These are phyloP conservation scores for Raphanus sativus DNA, from an alignment of 345 rosid genomes.

Conservation along the genomic window DNA sequence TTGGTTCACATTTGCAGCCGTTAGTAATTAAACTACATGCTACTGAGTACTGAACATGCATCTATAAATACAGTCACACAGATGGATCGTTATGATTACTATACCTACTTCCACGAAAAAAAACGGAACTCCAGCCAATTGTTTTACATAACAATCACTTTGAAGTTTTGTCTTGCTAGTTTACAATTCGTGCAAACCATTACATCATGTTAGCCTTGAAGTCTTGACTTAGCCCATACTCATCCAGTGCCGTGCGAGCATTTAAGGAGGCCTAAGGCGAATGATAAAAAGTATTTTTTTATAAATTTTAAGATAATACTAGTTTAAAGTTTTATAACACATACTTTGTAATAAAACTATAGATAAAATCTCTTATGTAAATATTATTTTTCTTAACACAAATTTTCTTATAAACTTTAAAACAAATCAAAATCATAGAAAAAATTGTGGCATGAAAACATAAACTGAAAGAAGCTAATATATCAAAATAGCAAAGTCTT, in stretches of 20 bases:
- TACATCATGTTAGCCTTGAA: neutral
- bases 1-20: neutral
- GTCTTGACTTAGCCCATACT: conserved; percentile 3
- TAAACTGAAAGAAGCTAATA: too few species aligned
- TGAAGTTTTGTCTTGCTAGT: neutral
- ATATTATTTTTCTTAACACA: neutral
- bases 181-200: neutral
- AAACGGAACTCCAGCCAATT: neutral
- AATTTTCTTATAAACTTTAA: too few species aligned
- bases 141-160: neutral
- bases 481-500: too few species aligned
- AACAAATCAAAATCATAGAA: too few species aligned
- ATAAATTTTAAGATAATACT: too few species aligned
- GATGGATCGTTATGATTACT: conserved; percentile 1
- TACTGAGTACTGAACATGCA: neutral
- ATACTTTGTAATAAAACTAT: too few species aligned
- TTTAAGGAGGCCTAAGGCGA: too few species aligned
- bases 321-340: too few species aligned
- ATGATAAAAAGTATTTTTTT: neutral
- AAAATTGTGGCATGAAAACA: too few species aligned
- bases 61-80: neutral
- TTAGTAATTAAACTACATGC: conserved; percentile 9
- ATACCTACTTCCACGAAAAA: neutral
- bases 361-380: too few species aligned
- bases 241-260: neutral